Base-by-base conservation (phyloP, 495 filamentous ascomycete genomes). In the Aspergillus indologenus region DNA sequence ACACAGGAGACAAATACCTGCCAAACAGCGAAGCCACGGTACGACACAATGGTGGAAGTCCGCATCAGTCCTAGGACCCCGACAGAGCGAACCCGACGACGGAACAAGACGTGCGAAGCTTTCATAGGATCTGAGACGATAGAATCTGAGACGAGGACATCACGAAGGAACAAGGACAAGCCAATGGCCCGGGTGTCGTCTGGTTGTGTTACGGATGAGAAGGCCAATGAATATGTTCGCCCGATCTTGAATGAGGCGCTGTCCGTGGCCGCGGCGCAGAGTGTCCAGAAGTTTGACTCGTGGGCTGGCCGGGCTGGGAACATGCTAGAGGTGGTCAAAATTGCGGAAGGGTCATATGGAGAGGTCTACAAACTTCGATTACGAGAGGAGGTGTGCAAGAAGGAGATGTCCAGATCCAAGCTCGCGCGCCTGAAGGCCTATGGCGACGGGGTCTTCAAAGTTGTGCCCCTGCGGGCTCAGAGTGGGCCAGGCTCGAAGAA, bases 341-440 rank as follows among this genome's bases (percentile, higher is more conserved):
- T 83, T 11, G 79, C 78, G 15, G 76, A 82, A 48, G 80, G 80
- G 12, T 80, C 78, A 6, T 83, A 80, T 53, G 80, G 77, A 54
- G 77, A 80, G 50, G 79, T 83, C 5, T 79, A 81, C 59, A 76
- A 78, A 20, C 68, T 81, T 7, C 69, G 68, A 34, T 53, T 80
- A 26, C 73, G 69, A 17, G 70, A 74, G 19, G 73, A 78, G 49
- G 50, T 70, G 5, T 70, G 58, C 48, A 66, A 74, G 24, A 70
- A 70, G 20, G 71, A 70, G 26, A 73, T 75, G 21, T 78, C 76
- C 1, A 77, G 73, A 49, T 76, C 77, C 0, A 74, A 71, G 50
- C 47, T 78, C 21, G 75, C 72, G 3, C 72, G 68, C 40, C 57
- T 78, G 14, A 68, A 58, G 45, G 69, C 71, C 3, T 77, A 78